Evolutionary conservation across 257 asterid species (phyloP), one percentile per base, ranked within the genome.

Genomic region (Plantago major): DNA sequence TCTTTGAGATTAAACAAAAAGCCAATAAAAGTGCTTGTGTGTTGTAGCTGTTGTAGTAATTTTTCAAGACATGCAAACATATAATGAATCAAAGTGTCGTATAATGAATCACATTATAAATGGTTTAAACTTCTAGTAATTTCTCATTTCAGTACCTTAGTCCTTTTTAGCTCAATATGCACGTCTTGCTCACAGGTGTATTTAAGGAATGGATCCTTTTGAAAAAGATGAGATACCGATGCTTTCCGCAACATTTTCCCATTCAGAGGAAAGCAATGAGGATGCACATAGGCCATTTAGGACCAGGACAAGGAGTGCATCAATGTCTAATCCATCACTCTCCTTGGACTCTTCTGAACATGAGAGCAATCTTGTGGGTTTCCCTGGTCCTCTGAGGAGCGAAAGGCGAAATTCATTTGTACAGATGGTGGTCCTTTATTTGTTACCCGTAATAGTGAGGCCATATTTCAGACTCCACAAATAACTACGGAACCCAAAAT

Each of bases 371-470:
- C 74, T 74, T 17, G 78, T 76, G 58, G 84, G 87, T 5, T 75
- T 78, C 74, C 88, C 98, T 10, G 98, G 93, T 70, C 95, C 98
- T 7, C 65, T 91, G 74, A 80, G 74, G 66, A 81, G 48, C 65
- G 78, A 71, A 58, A 74, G 74, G 69, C 80, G 65, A 64, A 67
- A 74, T 53, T 47, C 87, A 9, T 54, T 50, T 55, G 59, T 67
- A 72, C 91, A 87, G 63, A 81, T 78, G 88, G 78, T 46, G 94
- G 92, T 62, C 94, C 94, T 37, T 66, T 78, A 57, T 77, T 75
- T 19, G 68, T 62, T 48, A 73, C 59, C 57, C 79, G 67, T 57
- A 77, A 66, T 40, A 67, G 73, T 13, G 85, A 70, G 70, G 79
- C 76, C 70, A 49, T 71, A 68, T 72, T 83, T 59, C 74, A 71